Evolutionary conservation across 768 basidiomycete genomes (phyloP), one percentile per base, ranked within the genome.

Genomic region (Hemileccinum rubropunctum): DNA sequence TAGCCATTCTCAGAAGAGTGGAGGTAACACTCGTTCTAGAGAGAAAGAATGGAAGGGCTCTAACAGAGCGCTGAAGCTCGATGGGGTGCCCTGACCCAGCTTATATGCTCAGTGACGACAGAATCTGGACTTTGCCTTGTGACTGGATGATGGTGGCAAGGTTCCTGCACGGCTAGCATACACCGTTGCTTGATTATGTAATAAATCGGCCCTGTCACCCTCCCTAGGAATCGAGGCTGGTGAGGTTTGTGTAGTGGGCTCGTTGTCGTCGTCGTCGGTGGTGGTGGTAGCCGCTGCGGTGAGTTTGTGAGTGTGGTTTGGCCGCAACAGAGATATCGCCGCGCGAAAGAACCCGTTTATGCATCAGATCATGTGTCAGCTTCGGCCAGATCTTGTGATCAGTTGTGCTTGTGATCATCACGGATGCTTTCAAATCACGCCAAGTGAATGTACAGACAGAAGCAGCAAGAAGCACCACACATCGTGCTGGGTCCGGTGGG

Each of bases 1-100:
- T 67, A 0, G 76, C 76, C 5, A 60, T 61, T 28, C 43, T 15
- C 45, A 28, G 38, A 42, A 32, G 42, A 11, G 51, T n/a, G 36
- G 21, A 26, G 21, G 23, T 17, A n/a, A 8, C 11, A 8, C 30
- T 50, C 38, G 58, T 45, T 39, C 46, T 47, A 46, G 36, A 39
- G 47, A 11, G 8, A 4, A 13, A 8, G 27, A 17, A 12, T n/a
- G 13, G 27, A 14, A 12, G 14, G 9, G 27, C 27, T 9, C 38
- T 4, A 20, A 12, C 6, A 43, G 37, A 42, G 37, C 46, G 34
- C 17, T 26, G 40, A 18, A 12, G 23, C 27, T 36, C 13, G 26
- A 36, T 26, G 8, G 34, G 26, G 28, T 32, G 52, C 7, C 20
- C 15, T 30, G 45, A n/a, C 27, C 40, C 47, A 45, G 51, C 33